These are phyloP conservation scores for Eutypella sp. DNA, from an alignment of 2,329 filamentous ascomycete genomes.

Conservation along the genomic window DNA sequence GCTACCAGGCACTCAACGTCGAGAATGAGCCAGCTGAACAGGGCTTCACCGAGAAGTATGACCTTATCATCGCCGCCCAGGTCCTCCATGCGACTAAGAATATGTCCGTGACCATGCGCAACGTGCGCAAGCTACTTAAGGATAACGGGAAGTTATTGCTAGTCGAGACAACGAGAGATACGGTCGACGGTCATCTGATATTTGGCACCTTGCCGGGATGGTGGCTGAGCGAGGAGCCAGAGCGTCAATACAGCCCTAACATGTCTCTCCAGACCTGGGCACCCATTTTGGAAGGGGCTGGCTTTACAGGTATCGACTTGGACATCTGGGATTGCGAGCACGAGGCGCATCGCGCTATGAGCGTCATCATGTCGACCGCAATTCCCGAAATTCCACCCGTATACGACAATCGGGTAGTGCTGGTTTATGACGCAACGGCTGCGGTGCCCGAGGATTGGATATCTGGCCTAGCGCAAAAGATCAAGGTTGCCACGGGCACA, in stretches of 20 bases:
- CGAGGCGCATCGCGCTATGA: background rate
- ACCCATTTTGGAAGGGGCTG: background rate
- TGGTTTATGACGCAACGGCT: background rate
- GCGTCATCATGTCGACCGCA: constrained; percentile 1
- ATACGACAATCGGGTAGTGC: too few relatives aligned
- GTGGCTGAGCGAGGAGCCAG: constrained; percentile 8
- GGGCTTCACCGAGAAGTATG: constrained; percentile 3
- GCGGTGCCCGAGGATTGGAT: constrained; percentile 4
- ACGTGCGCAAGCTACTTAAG: constrained; percentile 17
- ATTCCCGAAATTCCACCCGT: too few relatives aligned
- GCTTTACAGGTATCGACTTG: constrained; percentile 7
- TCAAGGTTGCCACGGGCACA: background rate
- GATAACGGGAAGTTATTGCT: constrained; percentile 12
- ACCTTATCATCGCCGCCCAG: constrained; percentile 8
- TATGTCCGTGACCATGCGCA: constrained; percentile 11
- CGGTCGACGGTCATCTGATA: constrained; percentile 1
- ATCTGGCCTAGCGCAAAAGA: background rate
- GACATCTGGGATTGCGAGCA: constrained; percentile 6
- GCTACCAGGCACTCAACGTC: constrained; percentile 8
- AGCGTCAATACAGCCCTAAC: background rate
- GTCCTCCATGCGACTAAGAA: constrained; percentile 15
- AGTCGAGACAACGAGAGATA: constrained; percentile 6
- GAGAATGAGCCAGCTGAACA: constrained; percentile 3
- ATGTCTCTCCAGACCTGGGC: constrained; percentile 5
- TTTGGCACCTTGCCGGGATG: constrained; percentile 8